A percentile compares a stretch with the other conserved stretches of the same genome.
Conservation (phyloP, 2,329 filamentous ascomycete species). For the Pseudogymnoascus sp. region DNA sequence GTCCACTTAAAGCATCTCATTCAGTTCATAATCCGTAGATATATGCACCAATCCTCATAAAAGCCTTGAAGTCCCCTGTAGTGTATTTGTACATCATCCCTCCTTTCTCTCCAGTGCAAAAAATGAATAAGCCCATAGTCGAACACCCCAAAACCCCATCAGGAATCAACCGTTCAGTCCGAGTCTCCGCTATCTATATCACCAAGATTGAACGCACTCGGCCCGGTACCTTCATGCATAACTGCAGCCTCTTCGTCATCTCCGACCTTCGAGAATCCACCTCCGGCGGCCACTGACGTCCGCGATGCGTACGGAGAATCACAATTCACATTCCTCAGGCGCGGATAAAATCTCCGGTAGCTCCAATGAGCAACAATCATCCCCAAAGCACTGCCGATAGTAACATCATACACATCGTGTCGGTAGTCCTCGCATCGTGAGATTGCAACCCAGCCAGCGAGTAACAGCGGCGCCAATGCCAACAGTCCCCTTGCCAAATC, state of each 20-base stretch:
- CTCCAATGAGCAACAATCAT: slow-evolving; percentile 56
- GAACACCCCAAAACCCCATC: background rate
- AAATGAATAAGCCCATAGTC: background rate
- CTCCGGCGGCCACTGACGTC: slow-evolving; percentile 14
- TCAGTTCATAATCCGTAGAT: background rate
- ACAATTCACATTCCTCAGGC: slow-evolving; percentile 44
- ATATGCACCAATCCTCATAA: background rate
- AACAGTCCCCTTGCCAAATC: slow-evolving; percentile 50
- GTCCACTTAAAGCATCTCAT: background rate
- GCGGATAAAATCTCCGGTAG: slow-evolving; percentile 57
- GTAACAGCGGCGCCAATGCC: slow-evolving; percentile 51
- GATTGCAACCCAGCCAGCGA: slow-evolving; percentile 60
- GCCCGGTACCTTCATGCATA: slow-evolving; percentile 1
- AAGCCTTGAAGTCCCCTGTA: background rate
- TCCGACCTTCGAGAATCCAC: slow-evolving; percentile 13
- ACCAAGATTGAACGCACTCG: slow-evolving; percentile 5
- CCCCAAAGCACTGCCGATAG: slow-evolving; percentile 52
- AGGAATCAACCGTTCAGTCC: background rate
- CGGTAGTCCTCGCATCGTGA: slow-evolving; percentile 63
- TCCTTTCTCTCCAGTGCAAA: background rate
- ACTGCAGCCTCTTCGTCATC: slow-evolving; percentile 10
- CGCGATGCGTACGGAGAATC: slow-evolving; percentile 47
- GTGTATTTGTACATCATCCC: background rate
- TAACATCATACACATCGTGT: slow-evolving; percentile 64
- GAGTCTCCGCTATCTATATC: slow-evolving; percentile 3